A percentile compares a stretch with the other conserved stretches of the same genome.
phyloP scores from a whole-genome alignment of 2,329 filamentous ascomycete species.

The Claviceps humidiphila region DNA sequence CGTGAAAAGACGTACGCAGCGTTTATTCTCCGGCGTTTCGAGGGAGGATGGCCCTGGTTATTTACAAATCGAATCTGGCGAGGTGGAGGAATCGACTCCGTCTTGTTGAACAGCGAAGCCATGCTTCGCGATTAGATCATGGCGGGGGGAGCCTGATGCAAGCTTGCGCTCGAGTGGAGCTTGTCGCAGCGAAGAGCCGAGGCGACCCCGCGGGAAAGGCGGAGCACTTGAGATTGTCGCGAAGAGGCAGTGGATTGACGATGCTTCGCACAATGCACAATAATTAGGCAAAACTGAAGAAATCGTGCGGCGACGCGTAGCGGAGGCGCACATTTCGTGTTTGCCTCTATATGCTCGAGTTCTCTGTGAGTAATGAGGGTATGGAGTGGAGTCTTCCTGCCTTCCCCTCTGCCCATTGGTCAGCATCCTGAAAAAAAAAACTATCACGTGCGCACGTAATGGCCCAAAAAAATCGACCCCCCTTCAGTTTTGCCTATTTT shows the following conservation, averaged over 20 bases:
- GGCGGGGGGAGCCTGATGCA: conserved; percentile 12
- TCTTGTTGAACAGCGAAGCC: conserved; percentile 31
- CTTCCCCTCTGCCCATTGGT: no score
- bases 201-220: background rate
- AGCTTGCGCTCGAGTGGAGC: background rate
- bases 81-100: conserved; percentile 26
- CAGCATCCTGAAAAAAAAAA: no score
- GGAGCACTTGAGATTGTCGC: background rate
- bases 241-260: background rate
- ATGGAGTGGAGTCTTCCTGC: no score
- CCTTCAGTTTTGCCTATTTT: no score
- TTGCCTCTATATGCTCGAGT: no score
- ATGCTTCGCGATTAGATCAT: conserved; percentile 26
- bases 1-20: conserved; percentile 47
- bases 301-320: no score
- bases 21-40: conserved; percentile 66
- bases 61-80: conserved; percentile 66
- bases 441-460: no score
- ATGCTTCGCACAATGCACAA: background rate
- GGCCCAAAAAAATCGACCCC: no score
- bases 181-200: background rate
- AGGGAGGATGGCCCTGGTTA: conserved; percentile 67
- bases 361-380: no score
- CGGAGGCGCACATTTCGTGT: no score
- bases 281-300: no score